phyloP scores from a whole-genome alignment of 345 rosid genomes.

The Euphorbia tirucalli region DNA sequence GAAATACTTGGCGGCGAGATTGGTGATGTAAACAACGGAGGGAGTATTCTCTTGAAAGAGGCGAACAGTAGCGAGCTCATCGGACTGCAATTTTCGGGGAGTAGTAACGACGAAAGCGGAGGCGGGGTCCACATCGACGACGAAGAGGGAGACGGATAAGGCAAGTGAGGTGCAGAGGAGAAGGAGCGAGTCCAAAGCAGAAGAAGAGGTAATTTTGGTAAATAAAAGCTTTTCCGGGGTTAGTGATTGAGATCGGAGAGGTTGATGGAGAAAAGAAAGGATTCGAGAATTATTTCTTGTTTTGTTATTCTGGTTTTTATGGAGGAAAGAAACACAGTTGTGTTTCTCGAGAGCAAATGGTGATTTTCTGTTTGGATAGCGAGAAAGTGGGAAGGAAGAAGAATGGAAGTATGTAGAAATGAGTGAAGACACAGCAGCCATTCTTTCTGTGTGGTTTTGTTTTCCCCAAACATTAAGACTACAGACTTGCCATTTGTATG shows the following conservation, averaged over 20 bases:
- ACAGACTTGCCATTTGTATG: neutral
- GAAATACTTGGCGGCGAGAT: constrained; percentile 70
- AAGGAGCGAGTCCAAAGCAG: constrained; percentile 43
- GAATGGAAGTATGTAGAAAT: constrained; percentile 43
- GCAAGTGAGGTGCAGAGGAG: constrained; percentile 67
- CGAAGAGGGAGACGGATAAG: constrained; percentile 55
- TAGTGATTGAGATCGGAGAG: constrained; percentile 20
- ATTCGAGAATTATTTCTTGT: neutral
- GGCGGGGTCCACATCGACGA: constrained; percentile 53
- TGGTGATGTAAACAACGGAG: constrained; percentile 94
- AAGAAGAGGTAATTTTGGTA: constrained; percentile 1
- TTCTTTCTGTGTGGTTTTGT: constrained; percentile 7
- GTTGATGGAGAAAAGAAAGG: constrained; percentile 15
- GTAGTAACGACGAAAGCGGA: constrained; percentile 68
- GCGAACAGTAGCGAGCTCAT: constrained; percentile 90
- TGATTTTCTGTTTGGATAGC: constrained; percentile 35
- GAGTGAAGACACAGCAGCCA: constrained; percentile 54
- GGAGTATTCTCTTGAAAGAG: constrained; percentile 93
- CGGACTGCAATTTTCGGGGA: constrained; percentile 68
- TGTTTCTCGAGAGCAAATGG: neutral
- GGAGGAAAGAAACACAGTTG: constrained; percentile 9
- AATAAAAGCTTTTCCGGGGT: neutral
- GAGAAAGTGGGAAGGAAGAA: constrained; percentile 31
- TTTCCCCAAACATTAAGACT: neutral
- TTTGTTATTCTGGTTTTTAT: neutral